Base-by-base conservation (phyloP, 176 grass and related monocot species). In the Bolboschoenus planiculmis region DNA sequence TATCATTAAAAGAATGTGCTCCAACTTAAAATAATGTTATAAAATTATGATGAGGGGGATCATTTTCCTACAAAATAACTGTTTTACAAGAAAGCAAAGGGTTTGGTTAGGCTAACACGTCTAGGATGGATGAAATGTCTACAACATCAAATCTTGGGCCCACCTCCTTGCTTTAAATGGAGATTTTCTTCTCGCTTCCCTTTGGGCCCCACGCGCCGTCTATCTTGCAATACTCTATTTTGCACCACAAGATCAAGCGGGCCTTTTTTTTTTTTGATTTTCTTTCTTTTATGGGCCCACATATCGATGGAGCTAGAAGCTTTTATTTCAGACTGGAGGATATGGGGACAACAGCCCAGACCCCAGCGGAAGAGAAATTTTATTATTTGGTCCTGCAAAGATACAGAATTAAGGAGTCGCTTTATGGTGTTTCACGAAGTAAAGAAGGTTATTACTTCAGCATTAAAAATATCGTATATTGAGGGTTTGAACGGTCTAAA, bases 51-150 rank as follows among this genome's bases (percentile, higher is more conserved):
- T 31, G 46, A 76, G 44, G 24, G 43, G 53, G 14, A 77, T 77
- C 72, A 77, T 77, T 53, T 53, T 51, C 72, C 72, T 53, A 33
- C 72, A 33, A 77, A 51, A 53, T 76, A 77, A 77, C 72, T 51
- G 72, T 77, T 77, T 77, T 77, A 53, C 72, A 76, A 77, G 46
- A 77, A 77, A 51, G 71, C n/a, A 44, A 50, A 79, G 40, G 37
- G 53, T 85, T 92, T 86, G 57, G 88, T 92, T 92, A 92, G 24
- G 83, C 56, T 81, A 90, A 90, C 85, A 81, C 74, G 44, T 92
- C 88, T 30, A 40, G 27, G 72, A 90, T 88, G 78, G 91, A 87
- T 92, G 87, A 88, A 83, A 90, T 68, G 85, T 92, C 91, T 35
- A 67, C 83, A 65, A 81, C 85, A 85, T 81, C n/a, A 79, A 77